Base-by-base conservation (phyloP, 192 early-diverging fungal genomes). In the Coemansia sp. region DNA sequence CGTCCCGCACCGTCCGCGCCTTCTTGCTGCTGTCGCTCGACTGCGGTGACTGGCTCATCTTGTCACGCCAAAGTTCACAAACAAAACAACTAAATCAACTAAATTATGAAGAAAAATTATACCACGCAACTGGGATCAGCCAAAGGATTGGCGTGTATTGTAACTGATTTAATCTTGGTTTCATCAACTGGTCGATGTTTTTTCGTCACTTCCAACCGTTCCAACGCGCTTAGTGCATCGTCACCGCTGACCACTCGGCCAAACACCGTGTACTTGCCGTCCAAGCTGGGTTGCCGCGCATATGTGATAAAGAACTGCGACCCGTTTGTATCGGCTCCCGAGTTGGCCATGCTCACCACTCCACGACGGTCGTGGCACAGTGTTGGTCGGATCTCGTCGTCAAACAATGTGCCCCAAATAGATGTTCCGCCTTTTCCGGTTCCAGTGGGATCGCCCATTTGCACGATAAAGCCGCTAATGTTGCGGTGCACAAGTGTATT, bases 131-230 rank as follows among this genome's bases (percentile, higher is more conserved):
- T 47, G 0, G 76, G 70, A 49, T 96, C 92, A 8, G 95, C 94
- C 17, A 96, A 75, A 10, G 96, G 96, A 73, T 98, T 98, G 4
- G 96, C 94, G 76, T 97, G 94, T 24, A 98, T 91, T 0, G 90
- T 95, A 9, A 94, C 86, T 0, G 77, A 79, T 60, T 72, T 70
- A 19, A 98, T 88, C 62, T 85, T 82, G 11, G 96, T 84, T 0
- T 90, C 89, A 55, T 94, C 87, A 8, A 88, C 64, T 4, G 97
- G 95, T 7, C 89, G 72, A 63, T 89, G 79, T 67, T 94, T 93
- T 38, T 87, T 88, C 54, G 91, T 90, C 11, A 94, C 91, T 50
- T 93, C 89, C 5, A 96, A 70, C 41, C 88, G 90, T 67, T 98
- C 97, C 45, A 98, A 67, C 0, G 88, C 87, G 56, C 92, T 92